These are phyloP conservation scores for Trichoderma afroharzianum DNA, from an alignment of 2,329 filamentous ascomycete species.

Conservation along the genomic window DNA sequence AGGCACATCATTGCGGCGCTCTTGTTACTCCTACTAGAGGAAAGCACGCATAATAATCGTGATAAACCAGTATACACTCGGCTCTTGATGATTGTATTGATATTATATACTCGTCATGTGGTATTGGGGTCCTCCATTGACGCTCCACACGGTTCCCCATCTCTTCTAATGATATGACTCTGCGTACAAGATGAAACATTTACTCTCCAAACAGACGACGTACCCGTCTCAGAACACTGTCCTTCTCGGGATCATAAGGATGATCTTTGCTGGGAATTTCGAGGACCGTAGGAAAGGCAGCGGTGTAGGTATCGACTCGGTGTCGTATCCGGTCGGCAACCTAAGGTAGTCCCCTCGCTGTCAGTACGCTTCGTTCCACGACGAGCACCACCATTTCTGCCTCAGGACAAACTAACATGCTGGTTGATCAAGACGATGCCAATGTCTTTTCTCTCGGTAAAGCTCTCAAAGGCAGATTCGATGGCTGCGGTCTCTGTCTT, in stretches of 20 bases:
- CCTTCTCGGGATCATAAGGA: constrained; percentile 97
- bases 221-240: constrained; percentile 91
- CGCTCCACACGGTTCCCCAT: neutral
- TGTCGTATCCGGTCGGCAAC: constrained; percentile 91
- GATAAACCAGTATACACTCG: neutral
- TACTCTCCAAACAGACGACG: constrained; percentile 65
- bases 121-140: neutral
- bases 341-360: constrained; percentile 62
- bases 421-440: constrained; percentile 97
- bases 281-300: constrained; percentile 91
- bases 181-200: constrained; percentile 7
- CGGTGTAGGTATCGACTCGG: constrained; percentile 84
- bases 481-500: constrained; percentile 90
- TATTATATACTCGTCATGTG: neutral
- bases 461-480: constrained; percentile 83
- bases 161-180: neutral
- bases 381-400: too few species aligned
- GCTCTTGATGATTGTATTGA: neutral
- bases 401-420: constrained; percentile 59
- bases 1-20: constrained; percentile 2
- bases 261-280: constrained; percentile 99
- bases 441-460: constrained; percentile 91
- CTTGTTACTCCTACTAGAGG: neutral
- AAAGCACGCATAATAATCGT: neutral
- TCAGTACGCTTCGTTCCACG: constrained; percentile 21